phyloP scores from a whole-genome alignment of 306 rosid genomes.

The Prunus mongolica region DNA sequence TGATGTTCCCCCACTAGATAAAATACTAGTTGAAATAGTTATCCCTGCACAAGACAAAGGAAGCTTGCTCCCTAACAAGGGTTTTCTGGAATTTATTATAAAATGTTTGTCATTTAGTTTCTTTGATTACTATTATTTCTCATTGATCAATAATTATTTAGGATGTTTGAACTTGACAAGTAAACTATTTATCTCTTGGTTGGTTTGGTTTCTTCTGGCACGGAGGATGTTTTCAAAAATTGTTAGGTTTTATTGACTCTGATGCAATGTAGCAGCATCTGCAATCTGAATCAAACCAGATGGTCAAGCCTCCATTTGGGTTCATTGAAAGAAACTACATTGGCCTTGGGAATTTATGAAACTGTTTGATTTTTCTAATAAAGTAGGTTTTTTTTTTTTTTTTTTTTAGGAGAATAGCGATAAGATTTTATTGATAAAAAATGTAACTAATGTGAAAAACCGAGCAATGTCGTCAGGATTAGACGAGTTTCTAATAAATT shows the following conservation, averaged over 20 bases:
- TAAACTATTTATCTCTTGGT: constrained; percentile 18
- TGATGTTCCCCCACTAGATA: neutral
- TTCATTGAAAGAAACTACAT: neutral
- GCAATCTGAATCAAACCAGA: neutral
- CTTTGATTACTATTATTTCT: constrained; percentile 1
- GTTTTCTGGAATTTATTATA: constrained; percentile 32
- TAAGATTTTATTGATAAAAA: too few species aligned
- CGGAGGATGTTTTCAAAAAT: constrained; percentile 6
- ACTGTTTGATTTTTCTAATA: neutral
- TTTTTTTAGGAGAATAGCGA: too few species aligned
- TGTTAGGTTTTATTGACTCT: constrained; percentile 17
- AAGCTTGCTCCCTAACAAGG: constrained; percentile 59
- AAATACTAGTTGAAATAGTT: constrained; percentile 12
- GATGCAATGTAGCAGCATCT: neutral
- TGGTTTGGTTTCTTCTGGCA: constrained; percentile 30
- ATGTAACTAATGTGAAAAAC: too few species aligned
- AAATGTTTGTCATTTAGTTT: constrained; percentile 16
- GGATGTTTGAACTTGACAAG: constrained; percentile 33
- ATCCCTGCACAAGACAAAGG: constrained; percentile 36
- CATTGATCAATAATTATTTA: constrained; percentile 8
- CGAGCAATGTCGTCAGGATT: too few species aligned
- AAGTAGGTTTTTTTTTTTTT: neutral
- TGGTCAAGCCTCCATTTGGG: neutral
- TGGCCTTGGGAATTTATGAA: neutral
- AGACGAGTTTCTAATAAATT: neutral